phyloP scores from a whole-genome alignment of 1,139 yeast genomes.

The Candida sp. region DNA sequence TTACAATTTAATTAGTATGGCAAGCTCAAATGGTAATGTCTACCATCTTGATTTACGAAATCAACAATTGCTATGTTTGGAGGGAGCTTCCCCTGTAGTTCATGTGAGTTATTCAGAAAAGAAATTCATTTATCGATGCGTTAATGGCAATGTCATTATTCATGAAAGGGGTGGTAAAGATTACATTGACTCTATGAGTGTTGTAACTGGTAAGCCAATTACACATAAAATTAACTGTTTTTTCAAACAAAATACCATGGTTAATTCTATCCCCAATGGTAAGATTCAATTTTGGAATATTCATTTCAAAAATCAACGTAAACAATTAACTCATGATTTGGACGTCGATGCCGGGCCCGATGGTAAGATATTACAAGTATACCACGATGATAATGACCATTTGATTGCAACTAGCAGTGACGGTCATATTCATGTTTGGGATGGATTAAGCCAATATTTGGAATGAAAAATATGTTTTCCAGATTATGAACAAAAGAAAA shows the following conservation, averaged over 20 bases:
- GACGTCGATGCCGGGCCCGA: constrained; percentile 7
- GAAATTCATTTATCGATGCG: constrained; percentile 9
- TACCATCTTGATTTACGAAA: constrained; percentile 25
- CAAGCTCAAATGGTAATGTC: constrained; percentile 24
- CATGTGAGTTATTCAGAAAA: constrained; percentile 4
- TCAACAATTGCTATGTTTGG: constrained; percentile 12
- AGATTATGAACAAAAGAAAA: not conserved
- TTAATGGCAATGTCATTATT: constrained; percentile 10
- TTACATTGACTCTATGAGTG: not conserved
- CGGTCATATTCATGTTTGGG: constrained; percentile 21
- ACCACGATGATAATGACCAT: constrained; percentile 9
- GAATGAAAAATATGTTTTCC: not conserved
- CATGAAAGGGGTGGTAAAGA: not conserved
- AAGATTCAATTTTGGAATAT: constrained; percentile 8
- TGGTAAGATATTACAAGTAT: constrained; percentile 1
- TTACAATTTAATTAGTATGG: constrained; percentile 11
- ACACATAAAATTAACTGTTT: not conserved
- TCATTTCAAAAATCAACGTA: constrained; percentile 1
- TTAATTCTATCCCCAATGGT: constrained; percentile 13
- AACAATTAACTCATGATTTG: not conserved
- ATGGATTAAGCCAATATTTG: constrained; percentile 9
- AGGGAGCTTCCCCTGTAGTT: constrained; percentile 9
- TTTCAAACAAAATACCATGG: constrained; percentile 6
- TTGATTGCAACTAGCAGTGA: constrained; percentile 17
- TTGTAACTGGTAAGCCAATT: not conserved